Base-by-base conservation (phyloP, 2,329 filamentous ascomycete species). In the Cercospora nicotianae region DNA sequence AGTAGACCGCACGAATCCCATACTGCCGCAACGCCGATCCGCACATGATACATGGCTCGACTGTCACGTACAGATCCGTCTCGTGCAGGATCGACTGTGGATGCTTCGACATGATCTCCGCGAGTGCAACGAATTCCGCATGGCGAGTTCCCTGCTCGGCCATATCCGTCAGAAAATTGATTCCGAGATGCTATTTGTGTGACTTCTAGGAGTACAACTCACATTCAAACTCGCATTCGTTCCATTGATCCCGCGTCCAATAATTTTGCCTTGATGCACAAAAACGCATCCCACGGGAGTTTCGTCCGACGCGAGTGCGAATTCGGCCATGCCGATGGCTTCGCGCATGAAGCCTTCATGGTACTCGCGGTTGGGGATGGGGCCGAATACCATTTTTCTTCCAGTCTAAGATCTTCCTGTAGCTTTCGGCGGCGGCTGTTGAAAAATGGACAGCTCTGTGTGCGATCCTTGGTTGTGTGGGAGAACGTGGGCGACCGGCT, bases 11-110 rank as follows among this genome's bases (percentile, higher is more conserved):
- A 70, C 91, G 88, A 79, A 99, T 93, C 13, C 89, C 87, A 72
- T 96, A 90, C 80, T 99, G 96, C 62, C 93, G 89, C 61, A 99
- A 86, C 63, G 96, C 88, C 6, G 93, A 96, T 12, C 95, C 95
- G 78, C 95, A 99, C 95, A 99, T 99, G 82, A 99, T 93, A 79
- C 95, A 99, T 4, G 95, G 95, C 81, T 99, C 96, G 64, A 99
- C 94, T 0, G 95, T 99, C 60, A 99, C 95, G 80, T 99, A 99
- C 62, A 99, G 87, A 76, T 91, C 89, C 9, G 89, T 91, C 71
- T 94, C 87, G 45, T 83, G 84, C 73, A 98, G 84, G 70, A 94
- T 87, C 12, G 85, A 86, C 36, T 87, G 86, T 63, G 90, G 86
- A 72, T 95, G 86, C 63, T 84, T 85, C 23, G 85, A 81, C 57